Evolutionary conservation across 768 basidiomycete genomes (phyloP).

Genomic region (Leccinum obscurum): DNA sequence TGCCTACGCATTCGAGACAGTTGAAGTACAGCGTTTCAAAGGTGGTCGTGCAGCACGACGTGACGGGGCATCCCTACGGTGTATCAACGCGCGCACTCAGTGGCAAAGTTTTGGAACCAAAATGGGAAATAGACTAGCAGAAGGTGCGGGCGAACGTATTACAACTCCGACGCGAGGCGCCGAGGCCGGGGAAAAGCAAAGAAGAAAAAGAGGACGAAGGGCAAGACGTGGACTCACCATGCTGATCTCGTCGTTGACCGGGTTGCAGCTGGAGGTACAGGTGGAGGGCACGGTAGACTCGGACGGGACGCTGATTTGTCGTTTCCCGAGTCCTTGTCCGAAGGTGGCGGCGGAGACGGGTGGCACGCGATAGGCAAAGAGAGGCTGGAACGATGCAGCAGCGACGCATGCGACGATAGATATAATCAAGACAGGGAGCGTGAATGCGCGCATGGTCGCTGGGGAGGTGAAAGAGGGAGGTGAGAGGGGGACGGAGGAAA

Average conservation of each 20-base stretch:
- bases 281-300: constrained; percentile 22
- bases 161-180: constrained; percentile 7
- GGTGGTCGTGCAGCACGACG: constrained; percentile 39
- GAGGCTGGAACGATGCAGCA: constrained; percentile 5
- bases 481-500: constrained; percentile 1
- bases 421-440: constrained; percentile 1
- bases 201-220: background rate
- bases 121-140: background rate
- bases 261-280: constrained; percentile 25
- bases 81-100: constrained; percentile 2
- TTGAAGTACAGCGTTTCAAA: constrained; percentile 43
- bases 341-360: constrained; percentile 3
- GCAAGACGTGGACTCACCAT: constrained; percentile 16
- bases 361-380: constrained; percentile 3
- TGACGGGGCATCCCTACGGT: constrained; percentile 29
- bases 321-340: background rate
- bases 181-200: background rate
- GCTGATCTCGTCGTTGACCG: constrained; percentile 25
- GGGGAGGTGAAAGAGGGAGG: background rate
- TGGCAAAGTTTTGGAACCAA: background rate
- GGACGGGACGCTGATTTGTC: constrained; percentile 19
- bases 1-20: constrained; percentile 43
- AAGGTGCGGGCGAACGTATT: background rate
- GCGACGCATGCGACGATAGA: background rate
- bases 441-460: constrained; percentile 19